Base-by-base conservation (phyloP, 805 yeast species). In the Schizosaccharomyces osmophilus region DNA sequence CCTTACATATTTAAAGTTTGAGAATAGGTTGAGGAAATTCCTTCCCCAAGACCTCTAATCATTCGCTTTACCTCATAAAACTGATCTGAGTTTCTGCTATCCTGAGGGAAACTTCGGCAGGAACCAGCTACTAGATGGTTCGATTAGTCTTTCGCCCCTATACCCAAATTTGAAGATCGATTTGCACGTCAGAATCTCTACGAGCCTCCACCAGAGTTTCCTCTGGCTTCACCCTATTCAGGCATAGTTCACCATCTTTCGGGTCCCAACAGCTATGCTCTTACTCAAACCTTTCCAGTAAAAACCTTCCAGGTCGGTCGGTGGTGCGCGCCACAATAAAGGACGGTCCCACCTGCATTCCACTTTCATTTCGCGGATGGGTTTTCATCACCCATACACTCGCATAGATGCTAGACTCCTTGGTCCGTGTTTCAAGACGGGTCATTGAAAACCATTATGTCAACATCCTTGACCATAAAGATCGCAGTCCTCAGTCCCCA, bases 131-230 rank as follows among this genome's bases (percentile, higher is more conserved):
- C 73, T 71, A 72, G 74, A 72, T 71, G 74, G 73, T 71, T 71
- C 73, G 74, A 71, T 71, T 71, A 72, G 73, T 71, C 74, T 70
- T 69, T 69, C 73, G 74, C 73, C 73, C 73, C 73, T 72, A 71
- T 71, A 72, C 74, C 73, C 74, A 71, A 71, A 72, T 70, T 71
- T 71, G 73, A 72, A 73, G 74, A 71, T 71, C 74, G 74, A 72
- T 71, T 72, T 72, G 74, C 74, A 72, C 74, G 73, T 72, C 74
- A 72, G 74, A 72, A 72, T 73, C 73, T 73, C 74, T 72, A 69
- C 73, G 75, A 71, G 73, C 73, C 73, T 72, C 74, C 74, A 71
- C 74, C 74, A 71, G 74, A 72, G 73, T 72, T 71, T 72, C 74
- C 74, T 72, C 74, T 71, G 74, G 74, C 74, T 72, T 72, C 73